phyloP scores from a whole-genome alignment of 495 filamentous ascomycete species.

The Poronia punctata region DNA sequence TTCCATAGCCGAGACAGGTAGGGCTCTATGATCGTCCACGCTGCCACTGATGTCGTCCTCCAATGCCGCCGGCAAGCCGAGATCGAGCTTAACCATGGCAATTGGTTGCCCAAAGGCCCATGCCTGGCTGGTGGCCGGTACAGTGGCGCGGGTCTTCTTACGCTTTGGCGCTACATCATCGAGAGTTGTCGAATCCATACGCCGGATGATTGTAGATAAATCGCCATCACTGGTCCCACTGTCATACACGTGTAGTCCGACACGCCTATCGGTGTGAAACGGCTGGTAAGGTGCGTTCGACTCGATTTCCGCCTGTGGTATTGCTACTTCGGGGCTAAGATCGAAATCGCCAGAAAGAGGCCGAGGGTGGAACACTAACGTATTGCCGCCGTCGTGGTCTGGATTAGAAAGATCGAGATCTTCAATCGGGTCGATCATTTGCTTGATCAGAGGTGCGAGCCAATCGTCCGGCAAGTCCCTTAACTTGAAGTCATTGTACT shows the following conservation, averaged over 20 bases:
- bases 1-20: constrained; percentile 51
- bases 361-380: constrained; percentile 33
- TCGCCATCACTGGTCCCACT: constrained; percentile 7
- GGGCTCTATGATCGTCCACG: constrained; percentile 41
- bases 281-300: constrained; percentile 86
- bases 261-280: constrained; percentile 80
- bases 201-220: constrained; percentile 23
- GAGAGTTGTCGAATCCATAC: constrained; percentile 21
- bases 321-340: constrained; percentile 41
- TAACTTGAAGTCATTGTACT: constrained; percentile 59
- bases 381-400: constrained; percentile 37
- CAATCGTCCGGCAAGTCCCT: constrained; percentile 48
- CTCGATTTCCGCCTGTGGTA: constrained; percentile 87
- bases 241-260: constrained; percentile 59
- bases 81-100: constrained; percentile 52
- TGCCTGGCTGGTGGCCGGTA: constrained; percentile 14
- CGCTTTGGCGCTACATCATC: constrained; percentile 19
- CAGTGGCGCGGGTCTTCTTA: constrained; percentile 13
- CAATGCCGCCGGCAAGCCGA: constrained; percentile 39
- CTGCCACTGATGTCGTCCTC: constrained; percentile 52
- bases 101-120: constrained; percentile 72
- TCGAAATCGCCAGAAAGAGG: constrained; percentile 22
- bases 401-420: constrained; percentile 41
- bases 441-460: constrained; percentile 35
- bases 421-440: constrained; percentile 40